Evolutionary conservation across 75 land plant genomes (phyloP), one percentile per base, ranked within the genome.

Genomic region (Ceratopteris richardii): DNA sequence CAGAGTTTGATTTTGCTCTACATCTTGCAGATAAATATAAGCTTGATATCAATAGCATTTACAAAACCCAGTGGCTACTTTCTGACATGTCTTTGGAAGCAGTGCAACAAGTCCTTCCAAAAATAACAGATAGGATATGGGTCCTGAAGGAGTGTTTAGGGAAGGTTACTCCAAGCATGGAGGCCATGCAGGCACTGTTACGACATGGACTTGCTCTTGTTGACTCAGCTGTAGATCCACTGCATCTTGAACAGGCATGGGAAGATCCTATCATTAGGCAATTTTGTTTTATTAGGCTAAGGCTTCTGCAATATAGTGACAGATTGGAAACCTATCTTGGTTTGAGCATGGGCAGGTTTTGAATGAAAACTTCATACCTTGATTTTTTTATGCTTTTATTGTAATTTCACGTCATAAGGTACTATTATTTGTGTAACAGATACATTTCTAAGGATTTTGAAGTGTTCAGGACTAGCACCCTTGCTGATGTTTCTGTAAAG

Each of bases 241-340:
- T 64, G 20, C 50, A 36, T 33, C 66, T 61, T 25, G 60, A 62
- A 30, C 44, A 52, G 17, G 56, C 53, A 66, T 54, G 1, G 2
- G 53, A 71, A 16, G n/a, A 26, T 36, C 44, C 43, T 31, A 25
- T 57, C 65, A 29, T 41, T 29, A 73, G 85, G 77, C 48, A 68
- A 57, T 68, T 63, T 23, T 63, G 83, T 21, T 30, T 76, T 23
- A 40, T 22, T 13, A 69, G 98, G 43, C 75, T 94, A 25, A 78
- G 77, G 51, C 58, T 94, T 22, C 53, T 94, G 73, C 98, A 89
- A 50, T 83, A 59, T 56, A 79, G 54, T 53, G 98, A 94, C 48
- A 71, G 88, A 63, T 70, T 94, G 47, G 98, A 94, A 54, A 94
- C 98, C 30, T 94, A 77, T 64, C 40, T 89, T 29, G 98, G 98